Evolutionary conservation across 495 filamentous ascomycete genomes (phyloP).

Genomic region (Tricharina praecox): DNA sequence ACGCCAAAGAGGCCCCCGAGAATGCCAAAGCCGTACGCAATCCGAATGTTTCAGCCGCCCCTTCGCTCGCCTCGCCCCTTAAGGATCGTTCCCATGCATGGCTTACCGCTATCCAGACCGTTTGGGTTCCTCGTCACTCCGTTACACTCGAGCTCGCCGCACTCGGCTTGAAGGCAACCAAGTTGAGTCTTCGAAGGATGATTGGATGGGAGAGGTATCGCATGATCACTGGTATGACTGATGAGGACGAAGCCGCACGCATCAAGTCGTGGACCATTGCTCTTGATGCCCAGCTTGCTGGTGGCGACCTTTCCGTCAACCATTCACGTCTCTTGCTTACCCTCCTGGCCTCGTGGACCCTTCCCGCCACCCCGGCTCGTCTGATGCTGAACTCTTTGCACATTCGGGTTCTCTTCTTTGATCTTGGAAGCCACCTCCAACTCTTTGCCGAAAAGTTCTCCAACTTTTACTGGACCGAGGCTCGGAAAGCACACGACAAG

Average conservation of each 20-base stretch:
- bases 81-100: constrained; percentile 78
- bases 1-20: constrained; percentile 32
- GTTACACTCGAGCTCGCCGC: constrained; percentile 74
- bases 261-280: constrained; percentile 92
- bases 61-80: constrained; percentile 62
- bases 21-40: constrained; percentile 31
- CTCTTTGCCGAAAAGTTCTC: constrained; percentile 50
- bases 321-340: constrained; percentile 74
- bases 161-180: constrained; percentile 58
- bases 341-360: constrained; percentile 70
- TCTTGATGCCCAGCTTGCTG: constrained; percentile 85
- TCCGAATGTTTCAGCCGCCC: constrained; percentile 36
- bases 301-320: constrained; percentile 78
- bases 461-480: constrained; percentile 62
- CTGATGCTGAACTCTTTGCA: constrained; percentile 89
- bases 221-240: constrained; percentile 57
- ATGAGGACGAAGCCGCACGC: constrained; percentile 70
- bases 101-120: constrained; percentile 86
- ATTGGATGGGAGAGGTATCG: constrained; percentile 63
- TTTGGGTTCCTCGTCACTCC: constrained; percentile 78
- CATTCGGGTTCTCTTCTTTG: constrained; percentile 72
- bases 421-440: constrained; percentile 48
- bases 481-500: constrained; percentile 44
- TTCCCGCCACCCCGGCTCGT: constrained; percentile 65
- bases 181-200: constrained; percentile 61